phyloP scores from a whole-genome alignment of 2,329 filamentous ascomycete species.

The Trichoderma atroviride region DNA sequence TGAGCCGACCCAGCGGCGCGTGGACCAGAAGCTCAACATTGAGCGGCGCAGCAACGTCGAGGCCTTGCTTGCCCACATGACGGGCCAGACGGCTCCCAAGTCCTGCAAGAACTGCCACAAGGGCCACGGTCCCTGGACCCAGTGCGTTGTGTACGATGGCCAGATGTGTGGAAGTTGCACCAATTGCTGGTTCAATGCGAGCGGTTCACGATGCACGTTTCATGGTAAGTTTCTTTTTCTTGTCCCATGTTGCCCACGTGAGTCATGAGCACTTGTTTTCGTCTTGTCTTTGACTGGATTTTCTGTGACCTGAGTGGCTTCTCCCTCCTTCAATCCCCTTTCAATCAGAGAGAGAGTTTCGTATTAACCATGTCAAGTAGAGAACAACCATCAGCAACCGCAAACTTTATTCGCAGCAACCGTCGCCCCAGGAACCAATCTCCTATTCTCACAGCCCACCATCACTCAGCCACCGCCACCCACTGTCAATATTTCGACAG shows the following conservation, averaged over 20 bases:
- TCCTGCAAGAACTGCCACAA: conserved; percentile 64
- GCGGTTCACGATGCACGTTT: conserved; percentile 61
- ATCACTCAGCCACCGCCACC: conserved; percentile 7
- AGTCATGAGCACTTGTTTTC: not conserved
- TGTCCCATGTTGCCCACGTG: not conserved
- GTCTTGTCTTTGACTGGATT: not conserved
- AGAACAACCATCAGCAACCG: conserved; percentile 49
- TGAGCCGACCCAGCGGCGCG: conserved; percentile 55
- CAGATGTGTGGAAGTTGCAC: conserved; percentile 65
- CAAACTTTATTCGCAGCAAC: conserved; percentile 34
- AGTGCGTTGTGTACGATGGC: conserved; percentile 61
- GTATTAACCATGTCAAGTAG: conserved; percentile 35
- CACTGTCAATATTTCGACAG: conserved; percentile 19
- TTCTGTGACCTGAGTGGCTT: not conserved
- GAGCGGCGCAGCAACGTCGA: conserved; percentile 62
- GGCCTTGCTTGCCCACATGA: conserved; percentile 60
- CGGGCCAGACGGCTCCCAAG: conserved; percentile 51
- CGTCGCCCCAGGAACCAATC: conserved; percentile 28
- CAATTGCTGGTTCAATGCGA: conserved; percentile 67
- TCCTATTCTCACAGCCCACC: conserved; percentile 25
- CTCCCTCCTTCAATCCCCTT: no score
- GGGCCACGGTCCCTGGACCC: conserved; percentile 61
- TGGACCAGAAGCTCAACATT: conserved; percentile 58
- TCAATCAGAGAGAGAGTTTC: not conserved
- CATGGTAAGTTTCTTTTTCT: conserved; percentile 51